These are phyloP conservation scores for Brassica napus DNA, from an alignment of 345 rosid species.

Conservation along the genomic window DNA sequence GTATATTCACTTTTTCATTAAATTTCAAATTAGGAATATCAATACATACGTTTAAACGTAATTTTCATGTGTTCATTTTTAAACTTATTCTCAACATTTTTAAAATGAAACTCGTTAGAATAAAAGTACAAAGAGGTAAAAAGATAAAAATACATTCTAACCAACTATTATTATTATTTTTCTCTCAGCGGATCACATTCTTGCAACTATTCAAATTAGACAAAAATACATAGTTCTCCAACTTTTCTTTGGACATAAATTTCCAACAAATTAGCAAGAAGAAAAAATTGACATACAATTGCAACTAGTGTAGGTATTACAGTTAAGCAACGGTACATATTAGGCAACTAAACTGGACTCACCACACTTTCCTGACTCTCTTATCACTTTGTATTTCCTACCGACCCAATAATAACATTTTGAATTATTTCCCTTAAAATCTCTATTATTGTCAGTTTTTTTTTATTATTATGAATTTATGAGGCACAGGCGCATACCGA, in stretches of 20 bases:
- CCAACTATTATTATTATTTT: not conserved
- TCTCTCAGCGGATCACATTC: not conserved
- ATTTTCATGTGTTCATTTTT: no score
- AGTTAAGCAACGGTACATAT: slow-evolving; percentile 24
- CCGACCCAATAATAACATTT: slow-evolving; percentile 6
- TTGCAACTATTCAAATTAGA: not conserved
- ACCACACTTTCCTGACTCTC: slow-evolving; percentile 22
- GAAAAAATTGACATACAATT: not conserved
- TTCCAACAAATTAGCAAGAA: slow-evolving; percentile 7
- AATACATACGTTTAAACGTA: no score
- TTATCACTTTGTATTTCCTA: slow-evolving; percentile 15
- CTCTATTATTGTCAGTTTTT: not conserved
- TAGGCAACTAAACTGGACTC: slow-evolving; percentile 24
- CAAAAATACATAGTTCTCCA: not conserved
- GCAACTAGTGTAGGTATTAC: slow-evolving; percentile 7
- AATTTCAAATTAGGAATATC: no score
- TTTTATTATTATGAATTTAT: not conserved
- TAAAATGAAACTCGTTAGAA: no score
- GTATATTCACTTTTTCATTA: no score
- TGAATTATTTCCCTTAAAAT: not conserved
- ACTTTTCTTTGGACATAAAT: not conserved
- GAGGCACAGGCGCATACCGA: slow-evolving; percentile 15
- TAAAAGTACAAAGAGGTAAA: no score
- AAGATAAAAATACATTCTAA: no score
- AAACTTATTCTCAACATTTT: no score